Evolutionary conservation across 306 rosid species (phyloP), one percentile per base, ranked within the genome.

Genomic region (Pachyrhizus erosus): DNA sequence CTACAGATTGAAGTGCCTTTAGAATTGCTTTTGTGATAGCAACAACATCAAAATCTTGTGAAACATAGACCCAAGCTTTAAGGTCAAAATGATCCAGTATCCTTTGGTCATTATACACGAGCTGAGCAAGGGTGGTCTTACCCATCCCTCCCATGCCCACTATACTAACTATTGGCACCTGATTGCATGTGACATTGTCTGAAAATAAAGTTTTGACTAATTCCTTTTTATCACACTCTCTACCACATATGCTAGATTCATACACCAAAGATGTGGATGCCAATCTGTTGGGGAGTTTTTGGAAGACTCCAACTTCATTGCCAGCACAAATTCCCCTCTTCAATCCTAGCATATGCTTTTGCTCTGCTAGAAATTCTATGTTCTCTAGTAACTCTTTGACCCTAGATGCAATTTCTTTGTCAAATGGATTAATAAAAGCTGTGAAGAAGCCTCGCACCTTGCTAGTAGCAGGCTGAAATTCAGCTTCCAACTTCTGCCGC

Each of bases 121-220:
- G 70, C 69, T 82, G 57, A 40, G 60, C 68, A 64, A 82, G 69
- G 12, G 80, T 82, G 49, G 85, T 82, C 26, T 82, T 82, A 5
- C 85, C 80, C 7, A 76, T 43, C 52, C 80, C 80, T 14, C 80
- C 80, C 69, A 76, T 15, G 2, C 70, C 80, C 18, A 76, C 80
- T 34, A 81, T 40, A 7, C 57, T 70, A 24, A 70, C 8, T 2
- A 42, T 6, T 2, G 57, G 57, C 3, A 43, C 37, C 13, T 46
- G 75, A 70, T 43, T 43, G 57, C 57, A 70, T 2, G 18, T 42
- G 37, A 11, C 20, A 21, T 21, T 40, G 1, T 69, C 20, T 4
- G 54, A 69, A 21, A 42, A 17, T 69, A 42, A 69, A 69, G 8
- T 10, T 11, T 23, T 69, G 17, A 71, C 2, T 8, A 72, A 31